A percentile compares a stretch with the other conserved stretches of the same genome.
Evolutionary conservation across 1,139 yeast species (phyloP).

Genomic region (Candida glucosophila): DNA sequence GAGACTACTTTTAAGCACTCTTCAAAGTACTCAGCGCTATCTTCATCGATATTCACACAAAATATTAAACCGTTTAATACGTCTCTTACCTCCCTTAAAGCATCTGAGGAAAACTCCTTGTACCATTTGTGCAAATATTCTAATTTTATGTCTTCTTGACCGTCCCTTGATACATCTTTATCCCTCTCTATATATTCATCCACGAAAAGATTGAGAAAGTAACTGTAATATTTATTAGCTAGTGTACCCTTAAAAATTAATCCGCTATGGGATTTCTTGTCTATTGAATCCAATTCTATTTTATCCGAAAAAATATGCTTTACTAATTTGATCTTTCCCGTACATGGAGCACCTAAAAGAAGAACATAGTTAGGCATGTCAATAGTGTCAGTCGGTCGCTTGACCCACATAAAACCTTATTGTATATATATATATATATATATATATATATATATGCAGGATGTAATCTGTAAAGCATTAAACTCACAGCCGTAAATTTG

Average conservation of each 20-base stretch:
- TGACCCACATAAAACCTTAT: not conserved
- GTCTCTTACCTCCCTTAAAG: constrained; percentile 27
- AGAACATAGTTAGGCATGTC: constrained; percentile 28
- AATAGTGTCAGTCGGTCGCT: not conserved
- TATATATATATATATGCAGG: too few species aligned
- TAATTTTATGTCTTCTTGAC: constrained; percentile 5
- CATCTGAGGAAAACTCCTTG: constrained; percentile 21
- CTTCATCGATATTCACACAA: constrained; percentile 18
- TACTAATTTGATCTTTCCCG: constrained; percentile 27
- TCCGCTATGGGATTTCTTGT: constrained; percentile 26
- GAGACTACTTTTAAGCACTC: constrained; percentile 9
- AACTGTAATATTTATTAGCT: constrained; percentile 24
- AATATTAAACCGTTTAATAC: constrained; percentile 32
- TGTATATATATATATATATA: too few species aligned
- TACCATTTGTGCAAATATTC: constrained; percentile 18
- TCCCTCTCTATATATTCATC: constrained; percentile 29
- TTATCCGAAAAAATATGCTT: constrained; percentile 11
- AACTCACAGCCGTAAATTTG: not conserved
- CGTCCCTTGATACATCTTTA: not conserved
- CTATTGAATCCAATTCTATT: constrained; percentile 5
- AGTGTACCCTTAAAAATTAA: constrained; percentile 20
- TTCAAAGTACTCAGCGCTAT: constrained; percentile 9
- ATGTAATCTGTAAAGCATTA: not conserved
- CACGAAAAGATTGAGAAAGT: constrained; percentile 22
- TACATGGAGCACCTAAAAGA: constrained; percentile 28